phyloP scores from a whole-genome alignment of 768 basidiomycete species.

The Mycena capillaripes region DNA sequence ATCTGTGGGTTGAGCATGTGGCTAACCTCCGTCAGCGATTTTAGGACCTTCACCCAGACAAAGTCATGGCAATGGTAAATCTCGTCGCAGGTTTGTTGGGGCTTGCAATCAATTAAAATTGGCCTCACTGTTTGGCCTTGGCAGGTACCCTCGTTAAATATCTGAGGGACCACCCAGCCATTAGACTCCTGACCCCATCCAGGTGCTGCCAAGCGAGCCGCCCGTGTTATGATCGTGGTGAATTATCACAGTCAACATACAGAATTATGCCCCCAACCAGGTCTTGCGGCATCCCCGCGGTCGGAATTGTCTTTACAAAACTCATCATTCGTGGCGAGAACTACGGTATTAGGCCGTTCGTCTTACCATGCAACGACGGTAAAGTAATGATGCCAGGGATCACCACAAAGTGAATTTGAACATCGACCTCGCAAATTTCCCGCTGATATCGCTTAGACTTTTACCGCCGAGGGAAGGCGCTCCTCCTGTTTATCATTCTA shows the following conservation, averaged over 20 bases:
- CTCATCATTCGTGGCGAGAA: constrained; percentile 6
- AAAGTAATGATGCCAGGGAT: not conserved
- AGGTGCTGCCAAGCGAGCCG: constrained; percentile 69
- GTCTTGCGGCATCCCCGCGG: constrained; percentile 1
- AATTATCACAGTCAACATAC: no score
- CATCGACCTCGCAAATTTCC: no score
- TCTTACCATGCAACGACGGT: constrained; percentile 3
- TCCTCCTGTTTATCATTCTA: not conserved
- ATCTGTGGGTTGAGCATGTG: not conserved
- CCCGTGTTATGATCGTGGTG: not conserved
- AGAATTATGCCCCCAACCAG: constrained; percentile 25
- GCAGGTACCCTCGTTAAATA: constrained; percentile 8
- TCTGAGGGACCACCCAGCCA: no score
- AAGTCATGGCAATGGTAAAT: not conserved
- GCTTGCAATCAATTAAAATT: constrained; percentile 22
- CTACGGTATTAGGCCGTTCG: constrained; percentile 12
- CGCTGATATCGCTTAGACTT: not conserved
- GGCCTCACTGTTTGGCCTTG: no score
- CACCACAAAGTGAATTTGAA: not conserved
- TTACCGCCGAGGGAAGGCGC: not conserved
- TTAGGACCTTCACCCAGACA: not conserved
- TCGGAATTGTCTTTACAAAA: constrained; percentile 7
- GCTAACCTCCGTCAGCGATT: not conserved
- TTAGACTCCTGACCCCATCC: constrained; percentile 52
- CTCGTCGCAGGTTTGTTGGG: no score